Evolutionary conservation across 805 yeast genomes (phyloP), one percentile per base, ranked within the genome.

Genomic region (Metschnikowia lochheadii): DNA sequence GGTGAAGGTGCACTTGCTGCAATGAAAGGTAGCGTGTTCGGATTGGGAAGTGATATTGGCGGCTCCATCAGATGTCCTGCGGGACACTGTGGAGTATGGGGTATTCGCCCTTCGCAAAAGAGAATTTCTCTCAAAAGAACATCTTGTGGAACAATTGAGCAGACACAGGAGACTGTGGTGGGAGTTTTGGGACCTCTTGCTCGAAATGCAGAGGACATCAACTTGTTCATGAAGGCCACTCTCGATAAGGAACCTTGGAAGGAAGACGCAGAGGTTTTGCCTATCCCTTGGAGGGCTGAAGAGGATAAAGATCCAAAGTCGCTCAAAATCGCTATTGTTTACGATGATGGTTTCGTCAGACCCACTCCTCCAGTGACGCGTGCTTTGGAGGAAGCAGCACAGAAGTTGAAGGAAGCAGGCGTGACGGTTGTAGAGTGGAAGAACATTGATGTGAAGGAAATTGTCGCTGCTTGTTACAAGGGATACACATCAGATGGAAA

Each of bases 1-100:
- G 60, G 60, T 6, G 60, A 57, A 31, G 60, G 60, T 35, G 60
- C 56, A 4, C 50, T 57, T 40, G 57, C 58, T 6, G 59, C 60
- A 13, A 51, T 56, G 53, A 54, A 55, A 21, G 60, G 60, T 33
- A 49, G 56, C 31, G 59, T 54, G 20, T 56, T 57, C 23, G 60
- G 60, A 2, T 40, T 57, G 40, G 60, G 60, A 4, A 54, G 58
- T 37, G 60, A 57, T 36, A 57, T 57, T 18, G 60, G 60, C 2
- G 60, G 60, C 13, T 56, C 59, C 35, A 55, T 57, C 40, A 46
- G 60, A 21, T 46, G 55, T 20, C 60, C 60, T 14, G 60, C 60
- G 2, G 60, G 57, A 6, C 55, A 55, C 40, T 56, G 60, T 34
- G 60, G 60, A 5, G 58, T 56, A 4, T 56, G 58, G 57, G 60